These are phyloP conservation scores for Geotrichum siamense DNA, from an alignment of 1,139 yeast species.

Conservation along the genomic window DNA sequence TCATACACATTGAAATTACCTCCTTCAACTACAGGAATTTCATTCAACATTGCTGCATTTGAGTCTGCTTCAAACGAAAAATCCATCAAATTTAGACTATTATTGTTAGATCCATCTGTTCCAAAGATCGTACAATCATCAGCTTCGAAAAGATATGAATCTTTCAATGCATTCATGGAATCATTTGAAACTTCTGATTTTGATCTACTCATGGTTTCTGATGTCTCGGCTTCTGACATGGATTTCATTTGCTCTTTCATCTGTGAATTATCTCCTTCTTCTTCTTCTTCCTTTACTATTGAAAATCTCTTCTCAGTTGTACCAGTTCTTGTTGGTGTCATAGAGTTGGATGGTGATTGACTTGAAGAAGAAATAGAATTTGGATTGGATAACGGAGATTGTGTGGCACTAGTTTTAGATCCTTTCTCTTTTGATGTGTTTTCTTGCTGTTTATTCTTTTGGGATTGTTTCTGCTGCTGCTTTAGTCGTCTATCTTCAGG, in stretches of 20 bases:
- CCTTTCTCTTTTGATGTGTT: background rate
- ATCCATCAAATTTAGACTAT: slow-evolving; percentile 14
- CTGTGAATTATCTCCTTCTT: slow-evolving; percentile 1
- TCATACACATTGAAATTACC: background rate
- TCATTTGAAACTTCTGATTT: background rate
- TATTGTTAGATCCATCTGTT: too few species aligned
- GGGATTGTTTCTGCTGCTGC: slow-evolving; percentile 10
- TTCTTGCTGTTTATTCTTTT: background rate
- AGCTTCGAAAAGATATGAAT: slow-evolving; percentile 5
- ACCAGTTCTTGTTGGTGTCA: background rate
- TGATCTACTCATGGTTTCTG: background rate
- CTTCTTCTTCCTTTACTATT: slow-evolving; percentile 17
- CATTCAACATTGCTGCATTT: slow-evolving; percentile 9
- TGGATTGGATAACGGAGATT: too few species aligned
- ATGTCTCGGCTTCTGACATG: too few species aligned
- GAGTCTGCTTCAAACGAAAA: slow-evolving; percentile 6
- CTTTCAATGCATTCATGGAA: background rate
- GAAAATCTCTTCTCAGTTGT: slow-evolving; percentile 10
- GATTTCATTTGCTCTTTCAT: background rate
- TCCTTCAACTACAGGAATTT: slow-evolving; percentile 4
- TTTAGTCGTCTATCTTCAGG: slow-evolving; percentile 12
- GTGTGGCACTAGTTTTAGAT: too few species aligned
- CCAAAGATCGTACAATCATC: slow-evolving; percentile 14
- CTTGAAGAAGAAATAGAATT: too few species aligned
- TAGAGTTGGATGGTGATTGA: background rate